Evolutionary conservation across 2,329 filamentous ascomycete genomes (phyloP).

Genomic region (Arthrobotrys entomopaga): DNA sequence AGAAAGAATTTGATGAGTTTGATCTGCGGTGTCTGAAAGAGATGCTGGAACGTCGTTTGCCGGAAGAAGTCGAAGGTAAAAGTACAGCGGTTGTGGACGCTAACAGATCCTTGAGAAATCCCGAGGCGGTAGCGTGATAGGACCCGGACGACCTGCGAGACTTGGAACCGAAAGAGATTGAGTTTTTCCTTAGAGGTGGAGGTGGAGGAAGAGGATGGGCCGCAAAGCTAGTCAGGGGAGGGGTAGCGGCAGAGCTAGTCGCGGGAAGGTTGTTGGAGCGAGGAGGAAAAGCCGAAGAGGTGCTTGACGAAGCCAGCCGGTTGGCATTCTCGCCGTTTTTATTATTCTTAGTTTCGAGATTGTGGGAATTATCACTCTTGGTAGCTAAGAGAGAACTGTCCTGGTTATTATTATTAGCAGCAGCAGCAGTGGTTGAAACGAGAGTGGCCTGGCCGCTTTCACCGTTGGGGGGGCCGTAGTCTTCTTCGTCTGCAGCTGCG

Average conservation of each 20-base stretch:
- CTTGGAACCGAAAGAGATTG: slow-evolving; percentile 40
- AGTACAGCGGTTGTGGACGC: slow-evolving; percentile 51
- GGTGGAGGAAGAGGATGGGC: slow-evolving; percentile 24
- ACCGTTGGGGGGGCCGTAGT: neutral
- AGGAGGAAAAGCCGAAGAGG: slow-evolving; percentile 26
- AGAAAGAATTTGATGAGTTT: slow-evolving; percentile 45
- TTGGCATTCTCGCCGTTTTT: slow-evolving; percentile 29
- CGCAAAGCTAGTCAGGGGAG: neutral
- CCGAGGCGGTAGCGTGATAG: slow-evolving; percentile 49
- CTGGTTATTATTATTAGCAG: slow-evolving; percentile 14
- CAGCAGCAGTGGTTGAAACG: slow-evolving; percentile 8
- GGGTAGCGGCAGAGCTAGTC: slow-evolving; percentile 12
- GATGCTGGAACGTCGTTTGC: slow-evolving; percentile 52
- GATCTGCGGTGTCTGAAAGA: slow-evolving; percentile 49
- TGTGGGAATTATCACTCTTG: neutral
- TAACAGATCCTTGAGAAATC: slow-evolving; percentile 54
- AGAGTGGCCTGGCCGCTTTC: neutral
- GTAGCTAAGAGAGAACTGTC: neutral
- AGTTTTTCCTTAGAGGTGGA: slow-evolving; percentile 19
- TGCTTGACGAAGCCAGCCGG: slow-evolving; percentile 29
- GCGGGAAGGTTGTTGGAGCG: slow-evolving; percentile 16
- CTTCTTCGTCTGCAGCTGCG: too few relatives aligned
- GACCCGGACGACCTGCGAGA: slow-evolving; percentile 45
- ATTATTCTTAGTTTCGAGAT: slow-evolving; percentile 6
- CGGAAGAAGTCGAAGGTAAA: slow-evolving; percentile 41